A percentile compares a stretch with the other conserved stretches of the same genome.
phyloP scores from a whole-genome alignment of 331 rosid species.

The Prunus yedoensis region DNA sequence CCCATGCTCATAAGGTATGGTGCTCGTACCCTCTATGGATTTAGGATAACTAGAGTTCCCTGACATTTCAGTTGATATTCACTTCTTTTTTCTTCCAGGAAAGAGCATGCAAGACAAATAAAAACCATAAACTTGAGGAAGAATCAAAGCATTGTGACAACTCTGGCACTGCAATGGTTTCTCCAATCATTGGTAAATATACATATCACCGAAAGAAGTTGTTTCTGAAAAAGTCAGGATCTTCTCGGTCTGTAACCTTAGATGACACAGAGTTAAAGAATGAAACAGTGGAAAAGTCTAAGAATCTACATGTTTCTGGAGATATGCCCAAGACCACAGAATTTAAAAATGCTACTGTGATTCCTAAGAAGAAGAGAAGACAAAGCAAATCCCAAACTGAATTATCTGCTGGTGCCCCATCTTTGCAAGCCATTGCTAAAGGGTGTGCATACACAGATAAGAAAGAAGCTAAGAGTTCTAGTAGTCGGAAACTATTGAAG shows the following conservation, averaged over 20 bases:
- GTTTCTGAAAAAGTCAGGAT: conserved; percentile 38
- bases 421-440: conserved; percentile 34
- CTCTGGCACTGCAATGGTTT: conserved; percentile 35
- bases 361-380: conserved; percentile 39
- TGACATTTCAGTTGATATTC: conserved; percentile 1
- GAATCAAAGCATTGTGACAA: conserved; percentile 26
- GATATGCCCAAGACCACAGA: conserved; percentile 33
- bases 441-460: conserved; percentile 31
- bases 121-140: conserved; percentile 39
- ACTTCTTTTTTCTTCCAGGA: conserved; percentile 33
- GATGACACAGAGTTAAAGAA: conserved; percentile 31
- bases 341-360: conserved; percentile 33
- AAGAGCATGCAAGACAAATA: conserved; percentile 25
- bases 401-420: conserved; percentile 25
- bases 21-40: conserved; percentile 3
- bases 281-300: conserved; percentile 43
- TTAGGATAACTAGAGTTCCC: background rate
- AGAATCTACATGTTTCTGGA: conserved; percentile 43
- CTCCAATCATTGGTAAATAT: conserved; percentile 41
- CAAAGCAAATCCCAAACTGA: conserved; percentile 34
- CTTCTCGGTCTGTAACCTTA: conserved; percentile 33
- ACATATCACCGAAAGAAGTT: conserved; percentile 57
- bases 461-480: conserved; percentile 38
- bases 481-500: conserved; percentile 42
- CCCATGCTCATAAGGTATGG: conserved; percentile 46